Conservation (phyloP, 2,329 filamentous ascomycete genomes). For the Hypoxylon sp. region DNA sequence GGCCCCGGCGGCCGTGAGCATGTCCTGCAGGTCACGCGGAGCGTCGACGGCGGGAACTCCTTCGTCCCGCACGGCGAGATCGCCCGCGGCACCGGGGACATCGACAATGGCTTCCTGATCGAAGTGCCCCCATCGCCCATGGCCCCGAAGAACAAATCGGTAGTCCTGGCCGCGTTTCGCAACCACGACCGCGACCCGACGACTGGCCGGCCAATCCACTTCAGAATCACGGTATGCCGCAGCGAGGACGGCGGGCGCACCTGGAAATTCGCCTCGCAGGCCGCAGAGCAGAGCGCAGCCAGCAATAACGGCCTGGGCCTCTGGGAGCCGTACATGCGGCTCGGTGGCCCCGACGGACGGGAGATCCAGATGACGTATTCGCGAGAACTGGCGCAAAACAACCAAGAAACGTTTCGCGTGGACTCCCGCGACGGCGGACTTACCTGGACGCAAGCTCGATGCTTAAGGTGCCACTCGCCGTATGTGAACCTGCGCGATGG, state of each 20-base stretch:
- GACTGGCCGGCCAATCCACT: conserved; percentile 56
- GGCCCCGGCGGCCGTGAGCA: conserved; percentile 51
- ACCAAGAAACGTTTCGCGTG: conserved; percentile 66
- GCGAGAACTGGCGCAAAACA: conserved; percentile 61
- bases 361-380: conserved; percentile 64
- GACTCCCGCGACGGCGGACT: conserved; percentile 60
- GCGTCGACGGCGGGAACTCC: conserved; percentile 59
- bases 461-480: conserved; percentile 57
- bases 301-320: conserved; percentile 61
- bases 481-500: conserved; percentile 59
- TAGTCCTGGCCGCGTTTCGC: conserved; percentile 63
- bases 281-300: conserved; percentile 59
- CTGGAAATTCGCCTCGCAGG: conserved; percentile 63
- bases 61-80: conserved; percentile 62
- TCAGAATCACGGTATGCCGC: conserved; percentile 66
- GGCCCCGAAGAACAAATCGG: conserved; percentile 28
- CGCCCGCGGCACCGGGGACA: conserved; percentile 59
- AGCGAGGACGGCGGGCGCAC: conserved; percentile 60
- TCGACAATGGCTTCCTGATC: conserved; percentile 64
- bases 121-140: conserved; percentile 56
- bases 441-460: conserved; percentile 60
- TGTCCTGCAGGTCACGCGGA: conserved; percentile 61
- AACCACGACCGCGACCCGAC: conserved; percentile 61
- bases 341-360: conserved; percentile 50
- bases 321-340: conserved; percentile 67